phyloP scores from a whole-genome alignment of 306 rosid species.

The Boehmeria nivea region DNA sequence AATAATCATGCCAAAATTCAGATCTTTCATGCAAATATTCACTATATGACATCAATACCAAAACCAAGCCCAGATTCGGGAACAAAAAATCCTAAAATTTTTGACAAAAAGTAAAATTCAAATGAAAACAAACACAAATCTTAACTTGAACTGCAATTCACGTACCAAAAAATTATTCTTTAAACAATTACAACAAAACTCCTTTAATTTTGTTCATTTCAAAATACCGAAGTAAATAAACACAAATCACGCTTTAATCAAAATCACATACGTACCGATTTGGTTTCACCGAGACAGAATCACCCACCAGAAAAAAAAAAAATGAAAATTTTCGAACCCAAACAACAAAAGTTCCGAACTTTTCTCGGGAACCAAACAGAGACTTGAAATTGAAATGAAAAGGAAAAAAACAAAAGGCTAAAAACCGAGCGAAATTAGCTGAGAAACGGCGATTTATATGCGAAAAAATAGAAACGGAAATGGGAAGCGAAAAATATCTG shows the following conservation, averaged over 20 bases:
- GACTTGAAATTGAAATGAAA: background rate
- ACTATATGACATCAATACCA: too few species aligned
- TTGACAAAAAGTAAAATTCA: too few species aligned
- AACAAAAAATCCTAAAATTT: too few species aligned
- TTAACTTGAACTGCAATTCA: too few species aligned
- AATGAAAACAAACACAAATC: too few species aligned
- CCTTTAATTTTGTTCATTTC: background rate
- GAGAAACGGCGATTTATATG: background rate
- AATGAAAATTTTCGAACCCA: background rate
- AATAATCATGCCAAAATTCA: too few species aligned
- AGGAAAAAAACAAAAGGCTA: background rate
- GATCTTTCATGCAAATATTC: too few species aligned
- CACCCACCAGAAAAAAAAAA: background rate
- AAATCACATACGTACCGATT: background rate
- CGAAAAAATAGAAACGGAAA: background rate
- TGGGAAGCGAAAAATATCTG: too few species aligned
- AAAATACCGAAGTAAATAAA: too few species aligned
- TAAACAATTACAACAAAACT: background rate
- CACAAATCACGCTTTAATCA: background rate
- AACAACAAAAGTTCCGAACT: background rate
- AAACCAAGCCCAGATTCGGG: too few species aligned
- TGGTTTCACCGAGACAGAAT: background rate
- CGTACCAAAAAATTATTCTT: too few species aligned
- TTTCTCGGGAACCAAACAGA: background rate
- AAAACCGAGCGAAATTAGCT: background rate